A percentile compares a stretch with the other conserved stretches of the same genome.
Evolutionary conservation across 371 early-diverging fungal species (phyloP).

Genomic region (Encephalitozoon hellem): DNA sequence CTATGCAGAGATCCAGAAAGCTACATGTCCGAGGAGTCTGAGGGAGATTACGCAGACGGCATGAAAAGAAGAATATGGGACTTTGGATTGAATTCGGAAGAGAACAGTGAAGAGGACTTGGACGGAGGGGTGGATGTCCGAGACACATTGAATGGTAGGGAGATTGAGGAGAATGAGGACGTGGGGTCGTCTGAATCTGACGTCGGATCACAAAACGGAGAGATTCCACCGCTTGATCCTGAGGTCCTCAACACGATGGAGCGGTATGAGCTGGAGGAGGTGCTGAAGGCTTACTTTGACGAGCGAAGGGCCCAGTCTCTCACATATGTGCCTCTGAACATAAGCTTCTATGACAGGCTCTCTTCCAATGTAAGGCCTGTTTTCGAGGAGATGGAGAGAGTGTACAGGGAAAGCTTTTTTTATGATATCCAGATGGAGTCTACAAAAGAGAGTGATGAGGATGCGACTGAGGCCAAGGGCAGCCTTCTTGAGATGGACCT

Average conservation of each 20-base stretch:
- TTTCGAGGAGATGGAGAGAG: slow-evolving; percentile 39
- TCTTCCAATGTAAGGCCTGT: slow-evolving; percentile 16
- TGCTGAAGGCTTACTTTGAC: slow-evolving; percentile 21
- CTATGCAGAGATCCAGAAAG: not conserved
- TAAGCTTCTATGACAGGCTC: slow-evolving; percentile 37
- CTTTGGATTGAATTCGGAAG: not conserved
- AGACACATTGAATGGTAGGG: not conserved
- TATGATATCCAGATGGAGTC: slow-evolving; percentile 1
- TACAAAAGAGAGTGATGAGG: slow-evolving; percentile 4
- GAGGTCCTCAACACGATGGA: slow-evolving; percentile 33
- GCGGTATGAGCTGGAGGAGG: slow-evolving; percentile 15
- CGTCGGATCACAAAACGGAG: slow-evolving; percentile 38
- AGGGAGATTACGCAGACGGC: not conserved
- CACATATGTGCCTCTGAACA: slow-evolving; percentile 26
- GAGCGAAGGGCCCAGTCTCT: slow-evolving; percentile 32
- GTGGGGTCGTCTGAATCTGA: slow-evolving; percentile 24
- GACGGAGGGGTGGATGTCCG: not conserved
- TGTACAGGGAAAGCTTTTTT: slow-evolving; percentile 34
- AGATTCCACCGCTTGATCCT: slow-evolving; percentile 31
- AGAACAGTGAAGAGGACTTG: not conserved
- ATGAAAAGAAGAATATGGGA: not conserved
- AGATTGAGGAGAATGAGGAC: not conserved
- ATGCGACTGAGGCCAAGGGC: not conserved
- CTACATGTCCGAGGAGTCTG: not conserved
- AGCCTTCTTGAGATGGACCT: not conserved